Evolutionary conservation across 208 protist species (phyloP).

Genomic region (Vickermania ingenoplastis): DNA sequence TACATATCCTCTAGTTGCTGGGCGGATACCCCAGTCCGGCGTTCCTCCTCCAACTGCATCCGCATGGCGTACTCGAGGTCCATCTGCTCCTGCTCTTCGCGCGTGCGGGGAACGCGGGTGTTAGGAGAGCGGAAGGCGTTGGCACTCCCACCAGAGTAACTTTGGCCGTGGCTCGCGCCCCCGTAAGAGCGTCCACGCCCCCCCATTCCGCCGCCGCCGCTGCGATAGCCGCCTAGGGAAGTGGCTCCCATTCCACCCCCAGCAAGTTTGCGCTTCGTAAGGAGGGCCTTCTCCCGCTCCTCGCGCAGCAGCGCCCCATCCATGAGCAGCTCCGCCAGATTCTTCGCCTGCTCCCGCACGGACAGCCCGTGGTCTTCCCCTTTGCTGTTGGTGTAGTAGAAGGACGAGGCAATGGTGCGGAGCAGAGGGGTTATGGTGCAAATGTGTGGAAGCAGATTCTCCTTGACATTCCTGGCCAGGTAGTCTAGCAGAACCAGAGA

Average conservation of each 20-base stretch:
- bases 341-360: conserved; percentile 76
- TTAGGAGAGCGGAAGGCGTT: not conserved
- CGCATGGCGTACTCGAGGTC: conserved; percentile 79
- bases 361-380: conserved; percentile 84
- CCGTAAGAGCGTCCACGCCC: too few species aligned
- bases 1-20: conserved; percentile 69
- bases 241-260: conserved; percentile 13
- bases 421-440: conserved; percentile 54
- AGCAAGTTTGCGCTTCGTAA: conserved; percentile 59
- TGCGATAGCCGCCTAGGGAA: conserved; percentile 7
- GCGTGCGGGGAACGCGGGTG: conserved; percentile 23
- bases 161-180: conserved; percentile 7
- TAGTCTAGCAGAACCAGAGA: conserved; percentile 78
- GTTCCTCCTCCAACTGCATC: conserved; percentile 83
- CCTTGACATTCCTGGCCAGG: conserved; percentile 61
- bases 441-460: conserved; percentile 59
- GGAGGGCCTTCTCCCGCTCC: conserved; percentile 60
- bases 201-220: conserved; percentile 8
- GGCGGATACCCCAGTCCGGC: conserved; percentile 44
- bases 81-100: conserved; percentile 78
- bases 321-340: conserved; percentile 70
- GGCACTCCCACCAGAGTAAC: conserved; percentile 12
- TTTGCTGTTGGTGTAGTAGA: conserved; percentile 81
- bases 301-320: conserved; percentile 68
- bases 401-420: conserved; percentile 60